These are phyloP conservation scores for Trichoderma asperelloides DNA, from an alignment of 495 filamentous ascomycete species.

Conservation along the genomic window DNA sequence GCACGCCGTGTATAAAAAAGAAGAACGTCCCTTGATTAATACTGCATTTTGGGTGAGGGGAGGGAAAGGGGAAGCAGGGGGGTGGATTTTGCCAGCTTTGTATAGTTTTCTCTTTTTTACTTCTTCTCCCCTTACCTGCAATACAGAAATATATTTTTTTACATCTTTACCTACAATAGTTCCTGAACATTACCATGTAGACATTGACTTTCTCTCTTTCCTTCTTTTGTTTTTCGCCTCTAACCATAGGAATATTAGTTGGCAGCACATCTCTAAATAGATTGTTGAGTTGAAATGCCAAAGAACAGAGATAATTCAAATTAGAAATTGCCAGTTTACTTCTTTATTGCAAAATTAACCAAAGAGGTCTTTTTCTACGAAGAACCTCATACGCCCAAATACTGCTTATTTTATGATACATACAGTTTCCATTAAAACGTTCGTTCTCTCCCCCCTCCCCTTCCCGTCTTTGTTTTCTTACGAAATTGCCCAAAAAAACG, in stretches of 20 bases:
- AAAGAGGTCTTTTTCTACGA: neutral
- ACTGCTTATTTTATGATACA: conserved; percentile 6
- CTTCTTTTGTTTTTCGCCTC: neutral
- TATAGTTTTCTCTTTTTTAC: neutral
- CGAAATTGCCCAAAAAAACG: conserved; percentile 1
- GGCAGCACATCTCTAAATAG: too few relatives aligned
- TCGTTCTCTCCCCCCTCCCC: too few relatives aligned
- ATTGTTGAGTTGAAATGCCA: too few relatives aligned
- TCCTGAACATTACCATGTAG: too few relatives aligned
- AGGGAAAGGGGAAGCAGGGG: neutral
- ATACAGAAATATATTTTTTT: neutral
- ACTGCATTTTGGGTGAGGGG: neutral
- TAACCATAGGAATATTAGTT: too few relatives aligned
- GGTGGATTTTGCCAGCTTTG: neutral
- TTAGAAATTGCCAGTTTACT: neutral
- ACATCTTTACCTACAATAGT: neutral
- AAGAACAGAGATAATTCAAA: neutral
- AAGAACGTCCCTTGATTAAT: neutral
- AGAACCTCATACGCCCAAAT: neutral
- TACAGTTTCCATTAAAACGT: neutral
- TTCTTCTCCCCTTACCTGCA: neutral
- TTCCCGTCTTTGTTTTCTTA: neutral
- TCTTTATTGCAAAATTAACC: conserved; percentile 5
- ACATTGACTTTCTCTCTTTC: neutral
- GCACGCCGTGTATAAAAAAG: neutral